These are phyloP conservation scores for Cnidoscolus chayamansa DNA, from an alignment of 441 rosid species.

Conservation along the genomic window DNA sequence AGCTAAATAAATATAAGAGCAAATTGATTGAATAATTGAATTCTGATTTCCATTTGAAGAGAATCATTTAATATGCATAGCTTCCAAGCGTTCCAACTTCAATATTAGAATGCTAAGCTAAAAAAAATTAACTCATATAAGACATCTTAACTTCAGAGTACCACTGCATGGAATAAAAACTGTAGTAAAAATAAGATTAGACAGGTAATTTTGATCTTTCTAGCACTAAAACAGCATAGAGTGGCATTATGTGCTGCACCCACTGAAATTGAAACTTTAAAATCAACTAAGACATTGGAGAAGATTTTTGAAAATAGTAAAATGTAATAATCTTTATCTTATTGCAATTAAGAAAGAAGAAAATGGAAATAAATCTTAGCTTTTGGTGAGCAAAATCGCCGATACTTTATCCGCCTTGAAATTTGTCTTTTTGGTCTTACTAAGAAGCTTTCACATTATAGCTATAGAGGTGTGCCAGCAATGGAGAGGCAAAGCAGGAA, in stretches of 20 bases:
- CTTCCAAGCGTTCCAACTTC: slow-evolving; percentile 1
- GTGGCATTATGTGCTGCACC: neutral
- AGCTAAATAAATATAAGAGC: slow-evolving; percentile 9
- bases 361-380: neutral
- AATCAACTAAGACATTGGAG: neutral
- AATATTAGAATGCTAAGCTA: slow-evolving; percentile 17
- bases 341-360: slow-evolving; percentile 11
- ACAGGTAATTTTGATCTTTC: neutral
- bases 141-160: slow-evolving; percentile 2
- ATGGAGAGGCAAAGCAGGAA: neutral
- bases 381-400: neutral
- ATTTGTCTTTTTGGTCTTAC: neutral
- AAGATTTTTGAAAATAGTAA: neutral
- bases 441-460: neutral
- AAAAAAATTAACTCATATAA: neutral
- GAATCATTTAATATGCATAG: neutral
- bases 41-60: neutral
- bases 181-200: neutral
- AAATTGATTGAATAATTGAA: neutral
- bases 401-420: neutral
- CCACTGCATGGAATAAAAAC: slow-evolving; percentile 5
- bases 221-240: neutral
- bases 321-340: neutral
- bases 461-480: neutral
- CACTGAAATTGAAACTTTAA: neutral